Evolutionary conservation across 495 filamentous ascomycete genomes (phyloP).

Genomic region (Peziza echinospora): DNA sequence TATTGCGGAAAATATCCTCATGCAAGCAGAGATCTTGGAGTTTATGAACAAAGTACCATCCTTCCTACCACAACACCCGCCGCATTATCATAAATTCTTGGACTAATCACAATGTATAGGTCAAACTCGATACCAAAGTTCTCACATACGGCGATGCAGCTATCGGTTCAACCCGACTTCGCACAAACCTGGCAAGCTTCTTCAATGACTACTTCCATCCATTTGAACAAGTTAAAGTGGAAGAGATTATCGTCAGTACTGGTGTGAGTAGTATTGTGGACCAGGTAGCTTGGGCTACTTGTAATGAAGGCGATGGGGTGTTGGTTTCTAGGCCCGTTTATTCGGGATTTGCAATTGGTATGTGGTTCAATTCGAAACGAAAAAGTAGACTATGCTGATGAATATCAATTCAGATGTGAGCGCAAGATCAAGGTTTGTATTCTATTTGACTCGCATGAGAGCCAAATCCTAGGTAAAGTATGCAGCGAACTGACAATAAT

Average conservation of each 20-base stretch:
- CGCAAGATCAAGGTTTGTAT: not conserved
- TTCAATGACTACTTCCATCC: constrained; percentile 27
- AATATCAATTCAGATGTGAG: not conserved
- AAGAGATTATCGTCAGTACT: constrained; percentile 26
- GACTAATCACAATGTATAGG: not conserved
- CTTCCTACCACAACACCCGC: not conserved
- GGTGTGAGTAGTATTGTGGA: constrained; percentile 30
- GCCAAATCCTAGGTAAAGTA: no score
- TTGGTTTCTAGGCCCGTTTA: constrained; percentile 31
- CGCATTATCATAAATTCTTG: not conserved
- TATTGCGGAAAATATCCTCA: constrained; percentile 4
- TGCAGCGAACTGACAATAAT: no score
- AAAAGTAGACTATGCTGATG: not conserved
- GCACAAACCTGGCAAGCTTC: constrained; percentile 25
- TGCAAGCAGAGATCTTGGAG: not conserved
- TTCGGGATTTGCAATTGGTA: constrained; percentile 23
- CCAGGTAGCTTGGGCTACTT: constrained; percentile 24
- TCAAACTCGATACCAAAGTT: not conserved
- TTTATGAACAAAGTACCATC: constrained; percentile 1
- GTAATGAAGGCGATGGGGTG: constrained; percentile 29
- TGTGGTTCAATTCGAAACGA: no score
- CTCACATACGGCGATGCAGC: constrained; percentile 1
- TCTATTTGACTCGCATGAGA: no score
- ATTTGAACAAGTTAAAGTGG: constrained; percentile 18
- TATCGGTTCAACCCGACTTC: constrained; percentile 13